phyloP scores from a whole-genome alignment of 495 filamentous ascomycete genomes.

The Aspergillus heteromorphus region DNA sequence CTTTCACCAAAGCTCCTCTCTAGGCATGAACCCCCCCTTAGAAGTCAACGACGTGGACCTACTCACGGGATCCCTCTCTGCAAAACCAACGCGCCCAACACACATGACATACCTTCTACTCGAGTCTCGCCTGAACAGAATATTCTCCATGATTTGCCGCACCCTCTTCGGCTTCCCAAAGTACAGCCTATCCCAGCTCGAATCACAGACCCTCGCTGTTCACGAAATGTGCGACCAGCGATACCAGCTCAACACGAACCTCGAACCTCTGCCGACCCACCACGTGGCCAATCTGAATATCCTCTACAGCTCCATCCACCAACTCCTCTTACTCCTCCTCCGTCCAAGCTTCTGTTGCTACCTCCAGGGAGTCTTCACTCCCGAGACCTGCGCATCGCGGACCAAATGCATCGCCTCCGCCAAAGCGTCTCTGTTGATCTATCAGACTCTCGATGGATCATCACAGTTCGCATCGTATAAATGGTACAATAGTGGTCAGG shows the following conservation, averaged over 20 bases:
- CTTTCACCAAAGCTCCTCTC: conserved; percentile 19
- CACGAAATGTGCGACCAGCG: conserved; percentile 35
- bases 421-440: conserved; percentile 35
- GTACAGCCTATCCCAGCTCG: conserved; percentile 25
- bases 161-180: conserved; percentile 33
- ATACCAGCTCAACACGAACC: conserved; percentile 27
- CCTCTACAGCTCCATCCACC: conserved; percentile 43
- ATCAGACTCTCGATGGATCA: conserved; percentile 32
- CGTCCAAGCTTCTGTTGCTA: conserved; percentile 38
- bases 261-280: conserved; percentile 26
- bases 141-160: conserved; percentile 39
- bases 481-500: conserved; percentile 43
- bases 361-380: conserved; percentile 36
- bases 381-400: conserved; percentile 32
- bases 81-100: conserved; percentile 30
- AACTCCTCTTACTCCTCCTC: conserved; percentile 42
- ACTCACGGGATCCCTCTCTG: conserved; percentile 25
- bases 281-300: conserved; percentile 43
- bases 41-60: conserved; percentile 43
- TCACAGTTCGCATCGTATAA: conserved; percentile 35
- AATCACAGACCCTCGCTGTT: conserved; percentile 33
- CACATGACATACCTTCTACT: conserved; percentile 47
- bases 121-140: conserved; percentile 36
- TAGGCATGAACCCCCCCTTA: conserved; percentile 37
- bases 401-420: conserved; percentile 40